Evolutionary conservation across 768 basidiomycete species (phyloP), one percentile per base, ranked within the genome.

Genomic region (Auricularia sp.): DNA sequence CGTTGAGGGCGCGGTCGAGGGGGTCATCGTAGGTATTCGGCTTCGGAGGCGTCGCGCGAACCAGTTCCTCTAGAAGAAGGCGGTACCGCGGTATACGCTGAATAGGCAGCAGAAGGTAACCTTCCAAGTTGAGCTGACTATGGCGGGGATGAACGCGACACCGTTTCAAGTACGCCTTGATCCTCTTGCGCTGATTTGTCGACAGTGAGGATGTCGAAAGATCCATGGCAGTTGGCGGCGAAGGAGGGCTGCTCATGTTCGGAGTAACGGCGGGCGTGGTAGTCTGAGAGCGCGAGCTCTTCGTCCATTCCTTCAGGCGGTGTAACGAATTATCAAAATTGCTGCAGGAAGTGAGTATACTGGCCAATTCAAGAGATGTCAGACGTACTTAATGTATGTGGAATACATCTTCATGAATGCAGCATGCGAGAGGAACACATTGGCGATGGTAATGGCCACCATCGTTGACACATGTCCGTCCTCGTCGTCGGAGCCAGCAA

Each of bases 351-450:
- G 58, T 34, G 39, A 33, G 36, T 35, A 63, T 18, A 42, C 62
- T 29, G 64, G 47, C 63, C 54, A 61, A 61, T 42, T 61, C 44
- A 65, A 8, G 66, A 67, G 60, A 62, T 64, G 8, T 2, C 43
- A 61, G 44, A 76, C 88, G 72, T 73, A 93, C 92, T 98, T 98
- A 81, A 96, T 96, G 73, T 98, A 99, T 54, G 89, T 90, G 36
- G 93, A 94, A 74, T 99, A 99, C 90, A 98, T 98, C 78, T 81
- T 91, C 91, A 99, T 93, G 79, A 98, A 98, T 3, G 96, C 93
- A 36, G 93, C 91, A 74, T 99, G 94, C 62, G 88, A 90, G 63
- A 92, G 78, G 75, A 98, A 99, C 59, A 91, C 93, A 64, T 87
- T 83, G 6, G 91, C 95, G 43, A 99, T 88, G 14, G 84, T 81